Evolutionary conservation across 176 grass and related monocot species (phyloP), one percentile per base, ranked within the genome.

Genomic region (Oryza rufipogon): DNA sequence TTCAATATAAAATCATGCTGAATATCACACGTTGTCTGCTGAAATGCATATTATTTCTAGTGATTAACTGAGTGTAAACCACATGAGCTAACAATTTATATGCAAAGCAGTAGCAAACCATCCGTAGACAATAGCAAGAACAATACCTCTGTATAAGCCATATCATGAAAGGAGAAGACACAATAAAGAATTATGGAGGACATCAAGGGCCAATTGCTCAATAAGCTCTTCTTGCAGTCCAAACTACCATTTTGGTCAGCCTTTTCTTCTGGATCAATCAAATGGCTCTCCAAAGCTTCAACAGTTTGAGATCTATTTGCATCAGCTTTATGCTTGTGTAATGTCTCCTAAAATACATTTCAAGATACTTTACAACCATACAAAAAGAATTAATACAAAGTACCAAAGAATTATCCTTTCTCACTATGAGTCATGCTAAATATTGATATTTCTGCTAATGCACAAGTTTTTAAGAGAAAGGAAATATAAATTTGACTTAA

Each of bases 161-260:
- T 97, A 70, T 97, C 95, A 77, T 95, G 92, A 86, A 93, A 91
- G 56, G 92, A 97, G 72, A 93, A 94, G 68, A 91, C 66, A 64
- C 95, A 97, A 61, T 93, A 97, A 66, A 91, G 13, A 73, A 97
- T 88, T 86, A 97, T 91, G n/a, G 95, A 94, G 79, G 95, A 97
- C 83, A 97, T 97, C 81, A 97, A 72, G 84, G 95, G 91, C 95
- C 95, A 93, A 77, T 97, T 97, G 75, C 79, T 95, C n/a, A 97
- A 88, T 90, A 97, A 73, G 88, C 71, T 95, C 72, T 91, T 83
- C 79, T 91, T 92, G 11, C 49, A 66, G 65, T 75, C 39, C 39
- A 6, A 74, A 49, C 19, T 82, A 42, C 89, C 82, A 64, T 30
- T 84, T 83, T 88, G 74, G 76, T 91, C 74, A 45, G 36, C 60